Percentiles rank a stretch among this genome's conserved stretches.
phyloP scores from a whole-genome alignment of 169 alveolate genomes.

The Prorocentrum cordatum region DNA sequence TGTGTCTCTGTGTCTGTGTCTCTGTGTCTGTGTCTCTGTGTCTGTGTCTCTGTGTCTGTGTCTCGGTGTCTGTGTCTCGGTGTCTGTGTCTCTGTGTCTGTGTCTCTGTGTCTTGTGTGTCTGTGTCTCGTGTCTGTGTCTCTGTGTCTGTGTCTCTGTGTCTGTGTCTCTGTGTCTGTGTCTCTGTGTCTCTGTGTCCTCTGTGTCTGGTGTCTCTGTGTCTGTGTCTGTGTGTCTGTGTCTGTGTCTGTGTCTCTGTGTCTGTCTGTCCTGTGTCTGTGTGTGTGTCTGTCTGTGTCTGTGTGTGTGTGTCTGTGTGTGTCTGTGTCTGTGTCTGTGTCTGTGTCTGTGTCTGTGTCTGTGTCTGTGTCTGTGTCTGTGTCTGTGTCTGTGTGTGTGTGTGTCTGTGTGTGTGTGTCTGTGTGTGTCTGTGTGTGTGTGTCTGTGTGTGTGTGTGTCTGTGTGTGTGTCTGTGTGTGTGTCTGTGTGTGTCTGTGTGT shows the following conservation, averaged over 20 bases:
- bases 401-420: background rate
- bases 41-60: background rate
- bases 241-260: background rate
- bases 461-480: constrained; percentile 1
- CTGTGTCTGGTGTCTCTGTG: background rate
- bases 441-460: background rate
- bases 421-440: background rate
- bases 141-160: constrained; percentile 6
- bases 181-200: background rate
- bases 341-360: background rate
- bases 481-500: background rate
- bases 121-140: constrained; percentile 4
- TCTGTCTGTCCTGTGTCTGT: background rate
- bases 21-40: background rate
- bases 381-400: background rate
- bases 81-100: constrained; percentile 5
- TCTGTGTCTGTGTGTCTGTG: background rate
- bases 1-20: background rate
- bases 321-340: constrained; percentile 6
- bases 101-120: constrained; percentile 1
- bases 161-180: constrained; percentile 2
- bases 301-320: constrained; percentile 10
- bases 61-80: background rate
- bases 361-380: background rate
- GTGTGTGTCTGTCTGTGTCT: background rate